phyloP scores from a whole-genome alignment of 1,284 basidiomycete genomes.

The Trichosporon sp. region DNA sequence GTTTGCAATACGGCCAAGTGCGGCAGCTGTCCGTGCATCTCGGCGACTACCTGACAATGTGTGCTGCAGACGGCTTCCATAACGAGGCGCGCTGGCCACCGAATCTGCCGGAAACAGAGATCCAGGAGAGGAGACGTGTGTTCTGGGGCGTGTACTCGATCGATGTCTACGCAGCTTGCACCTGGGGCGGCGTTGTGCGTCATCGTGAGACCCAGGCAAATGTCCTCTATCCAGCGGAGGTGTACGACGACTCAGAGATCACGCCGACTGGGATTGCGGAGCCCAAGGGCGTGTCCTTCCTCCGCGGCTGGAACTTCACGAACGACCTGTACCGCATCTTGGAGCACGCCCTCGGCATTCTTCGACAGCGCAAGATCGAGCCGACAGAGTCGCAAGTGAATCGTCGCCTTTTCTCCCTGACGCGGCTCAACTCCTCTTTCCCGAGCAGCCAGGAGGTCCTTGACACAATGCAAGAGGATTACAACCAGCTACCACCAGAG shows the following conservation, averaged over 20 bases:
- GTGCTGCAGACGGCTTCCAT: constrained; percentile 37
- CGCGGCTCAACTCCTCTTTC: constrained; percentile 28
- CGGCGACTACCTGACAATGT: constrained; percentile 40
- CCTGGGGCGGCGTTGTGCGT: constrained; percentile 37
- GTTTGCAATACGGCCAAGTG: constrained; percentile 37
- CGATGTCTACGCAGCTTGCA: constrained; percentile 40
- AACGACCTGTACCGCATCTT: constrained; percentile 43
- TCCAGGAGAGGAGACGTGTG: constrained; percentile 41
- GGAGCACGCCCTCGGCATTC: constrained; percentile 38
- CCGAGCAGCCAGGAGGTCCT: constrained; percentile 30
- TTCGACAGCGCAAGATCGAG: constrained; percentile 21
- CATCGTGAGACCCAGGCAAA: constrained; percentile 41
- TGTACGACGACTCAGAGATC: constrained; percentile 35
- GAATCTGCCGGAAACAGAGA: constrained; percentile 29
- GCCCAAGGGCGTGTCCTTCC: constrained; percentile 21
- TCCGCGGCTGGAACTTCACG: constrained; percentile 44
- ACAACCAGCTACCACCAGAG: constrained; percentile 31
- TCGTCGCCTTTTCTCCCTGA: constrained; percentile 23
- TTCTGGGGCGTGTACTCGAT: constrained; percentile 44
- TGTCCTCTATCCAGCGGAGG: constrained; percentile 42
- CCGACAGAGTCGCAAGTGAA: constrained; percentile 18
- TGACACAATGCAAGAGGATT: constrained; percentile 30
- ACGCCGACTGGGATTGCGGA: constrained; percentile 22
- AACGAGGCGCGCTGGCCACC: constrained; percentile 39
- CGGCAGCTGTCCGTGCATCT: constrained; percentile 27